These are phyloP conservation scores for Fistulifera solaris DNA, from an alignment of 108 stramenopile species.

Conservation along the genomic window DNA sequence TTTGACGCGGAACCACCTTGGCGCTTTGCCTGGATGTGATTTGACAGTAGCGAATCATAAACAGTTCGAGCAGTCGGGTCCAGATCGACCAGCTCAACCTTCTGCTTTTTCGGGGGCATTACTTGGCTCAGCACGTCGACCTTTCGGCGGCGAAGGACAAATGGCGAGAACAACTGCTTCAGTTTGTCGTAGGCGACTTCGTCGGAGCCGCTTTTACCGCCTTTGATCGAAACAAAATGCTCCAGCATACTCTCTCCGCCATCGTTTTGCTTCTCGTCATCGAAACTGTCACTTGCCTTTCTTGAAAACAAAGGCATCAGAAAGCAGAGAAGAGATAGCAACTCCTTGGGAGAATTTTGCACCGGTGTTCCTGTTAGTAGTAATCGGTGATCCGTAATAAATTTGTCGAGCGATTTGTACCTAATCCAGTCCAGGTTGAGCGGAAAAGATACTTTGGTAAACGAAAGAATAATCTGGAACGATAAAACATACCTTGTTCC, in stretches of 20 bases:
- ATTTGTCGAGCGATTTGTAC: slow-evolving; percentile 66
- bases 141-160: slow-evolving; percentile 88
- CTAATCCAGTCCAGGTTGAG: slow-evolving; percentile 20
- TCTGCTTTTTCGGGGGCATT: slow-evolving; percentile 62
- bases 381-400: slow-evolving; percentile 50
- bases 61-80: slow-evolving; percentile 26
- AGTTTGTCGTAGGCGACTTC: slow-evolving; percentile 56
- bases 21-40: slow-evolving; percentile 24
- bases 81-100: slow-evolving; percentile 28
- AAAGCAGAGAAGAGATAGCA: slow-evolving; percentile 79
- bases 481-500: no score
- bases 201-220: slow-evolving; percentile 19
- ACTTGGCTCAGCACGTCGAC: slow-evolving; percentile 70
- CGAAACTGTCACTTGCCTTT: slow-evolving; percentile 18
- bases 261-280: slow-evolving; percentile 36
- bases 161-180: slow-evolving; percentile 83
- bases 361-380: slow-evolving; percentile 70
- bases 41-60: slow-evolving; percentile 26
- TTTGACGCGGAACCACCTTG: slow-evolving; percentile 6
- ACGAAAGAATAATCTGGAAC: no score
- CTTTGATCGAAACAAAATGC: slow-evolving; percentile 57
- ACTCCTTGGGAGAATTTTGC: slow-evolving; percentile 75
- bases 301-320: slow-evolving; percentile 76
- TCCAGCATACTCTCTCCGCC: slow-evolving; percentile 70
- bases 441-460: no score